Base-by-base conservation (phyloP, 2,329 filamentous ascomycete species). In the Didymella keratinophila region DNA sequence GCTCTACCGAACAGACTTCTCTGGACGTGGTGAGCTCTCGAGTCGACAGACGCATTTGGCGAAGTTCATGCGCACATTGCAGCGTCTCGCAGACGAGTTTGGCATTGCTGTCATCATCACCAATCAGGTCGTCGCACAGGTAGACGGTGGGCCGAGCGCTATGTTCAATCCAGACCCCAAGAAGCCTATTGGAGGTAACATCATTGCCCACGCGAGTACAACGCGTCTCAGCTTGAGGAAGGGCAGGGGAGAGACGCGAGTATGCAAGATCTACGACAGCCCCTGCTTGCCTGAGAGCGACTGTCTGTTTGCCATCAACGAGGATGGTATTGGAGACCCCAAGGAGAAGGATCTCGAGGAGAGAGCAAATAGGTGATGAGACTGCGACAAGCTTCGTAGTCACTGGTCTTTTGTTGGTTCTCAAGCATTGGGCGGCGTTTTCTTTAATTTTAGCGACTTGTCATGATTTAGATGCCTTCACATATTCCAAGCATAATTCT, bases 111-210 rank as follows among this genome's bases (percentile, higher is more conserved):
- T 99, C 8, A 92, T 99, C 69, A 99, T 99, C 72, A 98, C 95
- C 42, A 99, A 99, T 75, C 95, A 99, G 78, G 95, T 99, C 28
- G 96, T 99, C 39, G 95, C 95, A 10, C 96, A 99, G 78, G 95
- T 99, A 9, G 95, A 99, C 73, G 95, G 95, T 63, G 95, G 95
- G 3, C 93, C 94, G 28, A 94, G 90, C 72, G 89, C 94, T 61
- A 99, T 99, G 95, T 99, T 97, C 83, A 99, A 99, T 69, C 95
- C 96, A 0, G 96, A 99, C 72, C 95, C 95, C 8, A 99, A 99
- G 85, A 99, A 99, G 78, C 95, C 95, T 0, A 97, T 99, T 75
- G 95, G 95, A 67, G 95, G 95, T 64, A 98, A 99, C 78, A 99
- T 99, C 67, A 98, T 99, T 75, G 95, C 96, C 2, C 95, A 99